phyloP scores from a whole-genome alignment of 2,329 filamentous ascomycete genomes.

The Chaetoscypha palmicola region DNA sequence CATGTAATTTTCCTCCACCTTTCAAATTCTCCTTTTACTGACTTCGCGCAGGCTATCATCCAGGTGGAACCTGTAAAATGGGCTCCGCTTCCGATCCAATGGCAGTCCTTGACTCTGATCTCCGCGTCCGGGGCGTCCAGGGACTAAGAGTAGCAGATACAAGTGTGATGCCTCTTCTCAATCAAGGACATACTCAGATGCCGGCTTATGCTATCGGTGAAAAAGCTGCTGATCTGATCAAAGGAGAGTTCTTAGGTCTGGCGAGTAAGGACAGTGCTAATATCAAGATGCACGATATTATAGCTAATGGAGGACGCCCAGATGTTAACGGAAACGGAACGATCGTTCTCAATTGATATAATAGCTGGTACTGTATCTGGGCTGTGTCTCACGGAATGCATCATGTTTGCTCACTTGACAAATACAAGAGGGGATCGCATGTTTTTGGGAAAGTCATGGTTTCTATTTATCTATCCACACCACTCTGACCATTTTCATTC shows the following conservation, averaged over 20 bases:
- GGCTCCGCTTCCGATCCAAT: constrained; percentile 10
- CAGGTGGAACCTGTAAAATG: constrained; percentile 13
- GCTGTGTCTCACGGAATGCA: no score
- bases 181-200: constrained; percentile 6
- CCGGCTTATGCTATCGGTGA: constrained; percentile 6
- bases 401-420: no score
- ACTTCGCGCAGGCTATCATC: constrained; percentile 1
- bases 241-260: background rate
- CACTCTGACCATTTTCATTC: no score
- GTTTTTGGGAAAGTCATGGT: no score
- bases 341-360: constrained; percentile 1
- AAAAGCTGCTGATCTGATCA: constrained; percentile 4
- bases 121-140: constrained; percentile 11
- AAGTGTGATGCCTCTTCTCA: constrained; percentile 5
- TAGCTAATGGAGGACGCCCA: background rate
- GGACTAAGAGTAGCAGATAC: constrained; percentile 15
- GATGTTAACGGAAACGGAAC: background rate
- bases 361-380: no score
- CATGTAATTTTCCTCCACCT: constrained; percentile 36
- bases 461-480: no score
- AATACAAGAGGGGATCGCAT: no score
- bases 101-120: constrained; percentile 12
- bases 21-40: background rate
- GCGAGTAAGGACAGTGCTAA: background rate
- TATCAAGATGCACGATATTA: background rate